Conservation (phyloP, 2,329 filamentous ascomycete species). For the Ophiostoma sp. region DNA sequence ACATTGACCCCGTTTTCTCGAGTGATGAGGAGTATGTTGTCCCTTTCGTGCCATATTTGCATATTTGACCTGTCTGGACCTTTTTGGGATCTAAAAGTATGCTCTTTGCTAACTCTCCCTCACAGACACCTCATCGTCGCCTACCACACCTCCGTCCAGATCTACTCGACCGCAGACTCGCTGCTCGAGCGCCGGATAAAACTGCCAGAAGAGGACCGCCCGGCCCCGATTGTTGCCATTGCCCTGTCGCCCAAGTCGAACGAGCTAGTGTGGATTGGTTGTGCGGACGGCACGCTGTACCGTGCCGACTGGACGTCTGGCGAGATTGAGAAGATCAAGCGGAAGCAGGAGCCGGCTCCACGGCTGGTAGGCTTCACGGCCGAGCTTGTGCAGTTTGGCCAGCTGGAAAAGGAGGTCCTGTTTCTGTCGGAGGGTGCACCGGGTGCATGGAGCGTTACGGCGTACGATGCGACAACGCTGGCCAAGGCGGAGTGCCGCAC, state of each 20-base stretch:
- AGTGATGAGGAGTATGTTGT: constrained; percentile 58
- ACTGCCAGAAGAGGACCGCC: constrained; percentile 43
- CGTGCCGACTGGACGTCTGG: constrained; percentile 59
- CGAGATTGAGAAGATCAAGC: constrained; percentile 43
- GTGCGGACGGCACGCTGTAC: constrained; percentile 58
- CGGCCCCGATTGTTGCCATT: constrained; percentile 41
- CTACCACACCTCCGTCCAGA: constrained; percentile 71
- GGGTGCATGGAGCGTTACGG: constrained; percentile 45
- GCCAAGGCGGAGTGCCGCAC: constrained; percentile 19
- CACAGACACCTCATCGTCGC: constrained; percentile 68
- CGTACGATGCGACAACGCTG: constrained; percentile 41
- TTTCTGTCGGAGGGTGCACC: constrained; percentile 48
- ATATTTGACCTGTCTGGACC: not conserved
- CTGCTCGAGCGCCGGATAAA: constrained; percentile 73
- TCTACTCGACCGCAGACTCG: constrained; percentile 81
- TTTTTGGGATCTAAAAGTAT: not conserved
- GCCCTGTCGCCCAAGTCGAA: constrained; percentile 45
- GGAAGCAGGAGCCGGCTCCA: constrained; percentile 41
- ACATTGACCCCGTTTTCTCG: constrained; percentile 64
- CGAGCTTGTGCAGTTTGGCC: constrained; percentile 41
- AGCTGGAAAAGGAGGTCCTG: constrained; percentile 46
- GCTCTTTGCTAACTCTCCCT: not conserved
- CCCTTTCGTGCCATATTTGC: not conserved
- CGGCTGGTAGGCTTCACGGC: constrained; percentile 48
- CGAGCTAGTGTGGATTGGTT: constrained; percentile 60